Evolutionary conservation across 129 eudicot species (phyloP), one percentile per base, ranked within the genome.

Genomic region (Cynara cardunculus): DNA sequence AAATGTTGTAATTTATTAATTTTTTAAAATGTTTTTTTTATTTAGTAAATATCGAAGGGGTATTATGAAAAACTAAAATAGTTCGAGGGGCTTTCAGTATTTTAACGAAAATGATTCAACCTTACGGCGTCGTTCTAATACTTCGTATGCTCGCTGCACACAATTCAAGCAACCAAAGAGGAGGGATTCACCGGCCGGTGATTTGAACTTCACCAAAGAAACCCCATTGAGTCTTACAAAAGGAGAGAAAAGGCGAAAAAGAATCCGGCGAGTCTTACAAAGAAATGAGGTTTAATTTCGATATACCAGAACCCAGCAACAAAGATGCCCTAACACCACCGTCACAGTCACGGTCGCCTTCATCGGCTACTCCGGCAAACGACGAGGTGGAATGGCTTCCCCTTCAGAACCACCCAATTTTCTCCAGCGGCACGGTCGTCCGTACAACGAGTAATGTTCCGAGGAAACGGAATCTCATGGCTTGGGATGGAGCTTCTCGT

Each of bases 401-500:
- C 1, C 96, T 94, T 71, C 94, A 90, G 56, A 88, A 85, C 80
- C 96, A 94, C 82, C 96, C 98, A 0, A 65, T 89, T 71, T 94
- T 94, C 87, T 83, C 91, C 77, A 2, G 83, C 78, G 24, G 81
- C 44, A 26, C 76, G 26, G 9, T 71, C 70, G 2, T 30, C 41
- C 13, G 37, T 66, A 21, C 79, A 4, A 19, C 69, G 62, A 79
- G 24, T 85, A 71, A 32, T 80, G 32, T 19, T 74, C 83, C 49
- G 53, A 28, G 64, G 34, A 80, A 61, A 12, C 69, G 73, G 16
- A 92, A 90, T 79, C 92, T 91, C 56, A 77, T 92, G 32, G 94
- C 98, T 0, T 94, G 99, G 99, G 99, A 95, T 67, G 99, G 97
- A 70, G 94, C 90, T 37, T 95, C 99, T 73, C 90, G 99, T 24